Base-by-base conservation (phyloP, 139 green algal genomes). In the Coelastrella sp. region DNA sequence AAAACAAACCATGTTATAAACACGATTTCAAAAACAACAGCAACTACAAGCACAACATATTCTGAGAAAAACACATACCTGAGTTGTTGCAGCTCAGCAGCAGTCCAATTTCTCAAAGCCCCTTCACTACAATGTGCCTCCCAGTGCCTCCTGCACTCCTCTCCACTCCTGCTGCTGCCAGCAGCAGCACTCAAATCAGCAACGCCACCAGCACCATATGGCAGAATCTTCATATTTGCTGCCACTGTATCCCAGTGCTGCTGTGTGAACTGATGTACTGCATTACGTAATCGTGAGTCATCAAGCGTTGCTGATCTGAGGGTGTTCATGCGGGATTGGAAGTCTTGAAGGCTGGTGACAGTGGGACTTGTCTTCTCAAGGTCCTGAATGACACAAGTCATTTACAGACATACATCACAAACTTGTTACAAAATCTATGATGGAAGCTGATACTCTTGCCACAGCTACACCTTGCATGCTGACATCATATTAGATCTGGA, bases 141-240 rank as follows among this genome's bases (percentile, higher is more conserved):
- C 73, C 73, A 81, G 50, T 68, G 73, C 32, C 73, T 40, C 48
- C 19, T 9, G 27, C n/a, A 27, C 73, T 81, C 73, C 27, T 38
- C 50, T 21, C 32, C 48, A 37, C 48, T 68, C 27, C 73, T n/a
- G 21, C 17, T 64, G 53, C 53, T 64, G 53, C 53, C 53, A 64
- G 53, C 53, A 64, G 21, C 11, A 5, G 5, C 21, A 64, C 17
- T 27, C 7, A 9, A 9, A 27, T n/a, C 53, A 64, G 53, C 53
- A n/a, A 27, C 53, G 43, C 43, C 72, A n/a, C 35, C 23, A 37
- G 53, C 53, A 27, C 53, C 53, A 34, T 64, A 9, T 9, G 21
- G 73, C 50, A 38, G 23, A 25, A 38, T 69, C 30, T 69, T 40
- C 73, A 66, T 32, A 50, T 67, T 41, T 34, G 73, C 73, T 25